Conservation (phyloP, 345 rosid species). For the Acer negundo region DNA sequence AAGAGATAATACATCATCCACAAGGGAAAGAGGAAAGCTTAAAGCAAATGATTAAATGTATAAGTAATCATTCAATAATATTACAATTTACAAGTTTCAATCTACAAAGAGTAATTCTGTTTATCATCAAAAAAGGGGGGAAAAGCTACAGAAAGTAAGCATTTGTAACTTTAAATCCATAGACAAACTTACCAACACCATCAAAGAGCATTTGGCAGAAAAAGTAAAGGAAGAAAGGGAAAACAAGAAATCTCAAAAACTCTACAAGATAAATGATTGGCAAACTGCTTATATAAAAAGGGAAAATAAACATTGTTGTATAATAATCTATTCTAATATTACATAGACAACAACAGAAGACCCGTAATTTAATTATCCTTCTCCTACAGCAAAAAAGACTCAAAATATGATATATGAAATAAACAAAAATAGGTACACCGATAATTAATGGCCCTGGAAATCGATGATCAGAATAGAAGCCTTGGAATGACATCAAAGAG, state of each 20-base stretch:
- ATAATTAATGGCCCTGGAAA: background rate
- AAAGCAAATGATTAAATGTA: background rate
- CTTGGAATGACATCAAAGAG: background rate
- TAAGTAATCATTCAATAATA: background rate
- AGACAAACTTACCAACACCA: background rate
- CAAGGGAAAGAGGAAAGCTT: background rate
- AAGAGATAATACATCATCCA: background rate
- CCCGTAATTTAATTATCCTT: background rate
- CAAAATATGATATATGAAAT: background rate
- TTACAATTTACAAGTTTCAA: too few species aligned
- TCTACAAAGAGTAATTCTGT: too few species aligned
- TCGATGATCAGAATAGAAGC: background rate
- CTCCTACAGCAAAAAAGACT: background rate
- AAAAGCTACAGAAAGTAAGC: background rate
- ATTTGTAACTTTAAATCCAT: background rate
- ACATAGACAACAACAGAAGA: background rate
- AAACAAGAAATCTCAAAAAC: background rate
- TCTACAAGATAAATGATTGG: background rate
- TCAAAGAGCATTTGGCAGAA: slow-evolving; percentile 1
- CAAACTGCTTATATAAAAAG: background rate
- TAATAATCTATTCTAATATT: background rate
- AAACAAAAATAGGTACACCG: background rate
- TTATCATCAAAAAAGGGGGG: too few species aligned
- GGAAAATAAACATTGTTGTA: background rate
- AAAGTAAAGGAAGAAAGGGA: background rate